Evolutionary conservation across 345 rosid species (phyloP).

Genomic region (Fremontodendron californicum): DNA sequence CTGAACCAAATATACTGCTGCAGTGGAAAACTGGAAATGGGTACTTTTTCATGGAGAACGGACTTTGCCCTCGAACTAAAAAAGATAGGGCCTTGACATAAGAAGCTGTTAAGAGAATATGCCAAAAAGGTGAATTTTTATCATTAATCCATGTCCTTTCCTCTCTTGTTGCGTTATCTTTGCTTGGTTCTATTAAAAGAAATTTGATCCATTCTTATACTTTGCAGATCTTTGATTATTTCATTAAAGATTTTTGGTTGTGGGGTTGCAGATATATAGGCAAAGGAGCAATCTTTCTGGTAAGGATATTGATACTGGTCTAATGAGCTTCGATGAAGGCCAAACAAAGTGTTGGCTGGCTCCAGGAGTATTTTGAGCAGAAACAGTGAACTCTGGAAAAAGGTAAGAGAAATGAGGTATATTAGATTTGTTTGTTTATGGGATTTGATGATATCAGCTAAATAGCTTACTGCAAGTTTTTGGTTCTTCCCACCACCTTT

Average conservation of each 20-base stretch:
- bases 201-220: conserved; percentile 15
- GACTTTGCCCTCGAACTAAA: not conserved
- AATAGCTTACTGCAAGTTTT: conserved; percentile 7
- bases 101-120: not conserved
- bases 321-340: not conserved
- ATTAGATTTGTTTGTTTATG: conserved; percentile 8
- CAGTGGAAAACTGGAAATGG: conserved; percentile 11
- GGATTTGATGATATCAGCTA: conserved; percentile 19
- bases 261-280: conserved; percentile 6
- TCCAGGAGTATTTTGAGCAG: not conserved
- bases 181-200: not conserved
- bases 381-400: not conserved
- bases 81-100: not conserved
- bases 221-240: conserved; percentile 20
- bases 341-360: not conserved
- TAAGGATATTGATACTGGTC: not conserved
- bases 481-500: conserved; percentile 20
- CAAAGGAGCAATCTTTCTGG: not conserved
- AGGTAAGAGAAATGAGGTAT: conserved; percentile 1
- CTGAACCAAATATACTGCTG: not conserved
- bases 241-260: not conserved
- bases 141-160: not conserved
- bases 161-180: not conserved
- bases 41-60: not conserved
- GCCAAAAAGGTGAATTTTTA: not conserved